Conservation (phyloP, 2,329 filamentous ascomycete species). For the Cladosporium sp. region DNA sequence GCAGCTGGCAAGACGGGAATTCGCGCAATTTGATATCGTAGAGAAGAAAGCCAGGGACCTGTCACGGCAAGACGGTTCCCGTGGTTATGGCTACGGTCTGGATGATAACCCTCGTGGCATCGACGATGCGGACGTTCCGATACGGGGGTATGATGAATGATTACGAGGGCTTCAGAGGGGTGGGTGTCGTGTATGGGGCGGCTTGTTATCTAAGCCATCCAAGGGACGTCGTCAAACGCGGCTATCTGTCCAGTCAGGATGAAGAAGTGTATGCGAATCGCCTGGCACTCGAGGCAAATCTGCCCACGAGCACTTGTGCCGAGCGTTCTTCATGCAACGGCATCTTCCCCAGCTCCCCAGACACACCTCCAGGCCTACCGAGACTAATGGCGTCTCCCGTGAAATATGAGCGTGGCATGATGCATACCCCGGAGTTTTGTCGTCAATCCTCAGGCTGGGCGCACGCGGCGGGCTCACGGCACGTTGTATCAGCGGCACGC, state of each 20-base stretch:
- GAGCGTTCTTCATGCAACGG: constrained; percentile 8
- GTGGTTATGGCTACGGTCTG: constrained; percentile 47
- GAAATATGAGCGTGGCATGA: not conserved
- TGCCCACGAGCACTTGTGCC: constrained; percentile 1
- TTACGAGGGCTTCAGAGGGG: not conserved
- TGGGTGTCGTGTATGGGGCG: constrained; percentile 11
- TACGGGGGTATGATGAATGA: constrained; percentile 17
- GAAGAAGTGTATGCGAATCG: not conserved
- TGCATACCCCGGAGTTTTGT: not conserved
- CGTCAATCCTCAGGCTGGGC: not conserved
- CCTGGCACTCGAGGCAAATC: not conserved
- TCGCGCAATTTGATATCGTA: constrained; percentile 62
- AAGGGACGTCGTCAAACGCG: constrained; percentile 10
- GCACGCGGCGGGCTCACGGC: not conserved
- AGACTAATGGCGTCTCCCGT: not conserved
- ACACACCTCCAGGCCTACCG: not conserved
- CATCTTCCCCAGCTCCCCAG: constrained; percentile 3
- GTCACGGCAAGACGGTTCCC: constrained; percentile 14
- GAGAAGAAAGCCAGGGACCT: constrained; percentile 37
- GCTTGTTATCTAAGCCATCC: not conserved
- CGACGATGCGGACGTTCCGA: constrained; percentile 9
- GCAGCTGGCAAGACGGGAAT: constrained; percentile 79
- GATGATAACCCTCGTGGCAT: not conserved
- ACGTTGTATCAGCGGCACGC: not conserved
- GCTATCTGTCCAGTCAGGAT: constrained; percentile 2